phyloP scores from a whole-genome alignment of 345 rosid species.

The Eucalyptus tenuipes region DNA sequence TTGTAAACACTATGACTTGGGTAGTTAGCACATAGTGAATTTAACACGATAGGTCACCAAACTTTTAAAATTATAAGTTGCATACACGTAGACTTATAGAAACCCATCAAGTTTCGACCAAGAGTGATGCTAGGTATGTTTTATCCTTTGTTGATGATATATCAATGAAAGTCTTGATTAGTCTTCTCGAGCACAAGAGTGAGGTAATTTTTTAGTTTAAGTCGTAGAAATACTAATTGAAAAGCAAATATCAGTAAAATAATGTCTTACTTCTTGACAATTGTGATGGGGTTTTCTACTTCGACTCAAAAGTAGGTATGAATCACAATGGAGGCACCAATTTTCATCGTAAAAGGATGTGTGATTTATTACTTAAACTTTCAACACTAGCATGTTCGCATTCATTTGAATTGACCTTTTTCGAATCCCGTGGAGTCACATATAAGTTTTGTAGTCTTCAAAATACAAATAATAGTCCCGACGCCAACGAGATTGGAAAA shows the following conservation, averaged over 20 bases:
- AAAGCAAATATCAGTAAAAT: background rate
- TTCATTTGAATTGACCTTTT: background rate
- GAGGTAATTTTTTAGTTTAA: background rate
- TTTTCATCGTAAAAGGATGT: rapidly evolving
- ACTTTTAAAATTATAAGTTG: background rate
- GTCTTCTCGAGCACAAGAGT: background rate
- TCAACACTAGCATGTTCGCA: no score
- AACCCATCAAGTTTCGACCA: background rate
- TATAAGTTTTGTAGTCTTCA: background rate
- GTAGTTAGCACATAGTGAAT: background rate
- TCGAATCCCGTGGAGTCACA: background rate
- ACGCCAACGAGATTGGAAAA: no score
- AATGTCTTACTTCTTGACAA: background rate
- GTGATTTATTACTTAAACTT: no score
- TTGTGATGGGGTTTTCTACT: background rate
- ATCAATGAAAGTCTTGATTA: background rate
- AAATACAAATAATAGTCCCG: no score
- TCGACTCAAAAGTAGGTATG: background rate
- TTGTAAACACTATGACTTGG: background rate
- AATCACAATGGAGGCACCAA: rapidly evolving
- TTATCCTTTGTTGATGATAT: background rate
- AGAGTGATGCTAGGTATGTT: background rate
- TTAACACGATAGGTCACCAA: background rate
- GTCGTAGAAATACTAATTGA: background rate
- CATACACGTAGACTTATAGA: background rate